Percentiles rank a stretch among this genome's conserved stretches.
Conservation (phyloP, 257 asterid genomes). For the Solanum acaule region DNA sequence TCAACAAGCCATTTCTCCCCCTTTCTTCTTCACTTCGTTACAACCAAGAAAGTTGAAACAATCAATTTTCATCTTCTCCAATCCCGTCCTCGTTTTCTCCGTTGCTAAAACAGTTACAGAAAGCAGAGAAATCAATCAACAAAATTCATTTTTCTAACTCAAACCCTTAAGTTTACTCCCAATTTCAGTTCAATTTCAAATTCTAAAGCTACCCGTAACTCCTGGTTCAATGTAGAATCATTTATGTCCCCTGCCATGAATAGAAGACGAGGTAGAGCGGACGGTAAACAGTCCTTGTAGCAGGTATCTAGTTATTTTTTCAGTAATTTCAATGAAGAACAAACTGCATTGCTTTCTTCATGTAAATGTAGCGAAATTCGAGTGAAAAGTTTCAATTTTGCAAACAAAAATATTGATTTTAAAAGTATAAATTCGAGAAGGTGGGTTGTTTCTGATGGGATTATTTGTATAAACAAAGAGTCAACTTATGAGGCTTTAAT, state of each 20-base stretch:
- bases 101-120: too few species aligned
- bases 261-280: slow-evolving; percentile 57
- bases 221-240: slow-evolving; percentile 15
- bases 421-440: slow-evolving; percentile 1
- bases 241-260: slow-evolving; percentile 19
- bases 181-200: too few species aligned
- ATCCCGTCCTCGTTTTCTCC: too few species aligned
- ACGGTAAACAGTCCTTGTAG: slow-evolving; percentile 28
- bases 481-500: slow-evolving; percentile 74
- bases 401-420: neutral
- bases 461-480: slow-evolving; percentile 67
- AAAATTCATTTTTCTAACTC: too few species aligned
- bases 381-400: slow-evolving; percentile 14
- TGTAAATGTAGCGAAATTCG: neutral
- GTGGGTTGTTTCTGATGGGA: slow-evolving; percentile 57
- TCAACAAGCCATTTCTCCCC: too few species aligned
- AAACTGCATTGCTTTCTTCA: neutral
- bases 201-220: neutral
- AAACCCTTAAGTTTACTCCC: too few species aligned
- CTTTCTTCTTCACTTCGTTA: too few species aligned
- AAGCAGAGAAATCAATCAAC: too few species aligned
- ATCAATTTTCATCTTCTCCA: too few species aligned
- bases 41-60: too few species aligned
- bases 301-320: slow-evolving; percentile 23
- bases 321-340: slow-evolving; percentile 2